Evolutionary conservation across 257 asterid genomes (phyloP).

Genomic region (Salvia splendens): DNA sequence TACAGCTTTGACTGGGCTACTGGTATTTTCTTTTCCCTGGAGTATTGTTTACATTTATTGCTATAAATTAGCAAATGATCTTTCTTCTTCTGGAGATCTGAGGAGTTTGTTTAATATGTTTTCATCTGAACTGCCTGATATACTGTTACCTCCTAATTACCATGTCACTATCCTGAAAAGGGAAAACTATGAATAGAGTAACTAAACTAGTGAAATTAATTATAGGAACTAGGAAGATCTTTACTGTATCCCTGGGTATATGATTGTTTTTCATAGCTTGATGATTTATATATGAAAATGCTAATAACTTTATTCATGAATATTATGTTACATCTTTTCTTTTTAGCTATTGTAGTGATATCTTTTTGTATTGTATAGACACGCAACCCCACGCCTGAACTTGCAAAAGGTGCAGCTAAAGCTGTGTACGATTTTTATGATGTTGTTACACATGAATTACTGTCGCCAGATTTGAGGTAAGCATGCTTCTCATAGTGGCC

Average conservation of each 20-base stretch:
- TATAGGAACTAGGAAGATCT: neutral
- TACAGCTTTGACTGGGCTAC: slow-evolving; percentile 93
- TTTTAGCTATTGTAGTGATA: slow-evolving; percentile 30
- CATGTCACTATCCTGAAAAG: neutral
- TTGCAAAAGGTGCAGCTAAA: slow-evolving; percentile 89
- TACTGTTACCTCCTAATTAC: slow-evolving; percentile 16
- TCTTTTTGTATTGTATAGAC: slow-evolving; percentile 48
- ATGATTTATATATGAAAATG: slow-evolving; percentile 25
- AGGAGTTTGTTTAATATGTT: slow-evolving; percentile 20
- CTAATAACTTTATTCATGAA: slow-evolving; percentile 16
- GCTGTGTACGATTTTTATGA: slow-evolving; percentile 89
- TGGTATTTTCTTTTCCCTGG: slow-evolving; percentile 53
- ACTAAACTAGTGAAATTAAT: neutral
- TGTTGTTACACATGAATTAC: slow-evolving; percentile 88
- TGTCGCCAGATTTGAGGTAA: slow-evolving; percentile 83
- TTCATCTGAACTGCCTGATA: slow-evolving; percentile 28
- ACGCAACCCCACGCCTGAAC: slow-evolving; percentile 78
- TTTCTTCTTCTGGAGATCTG: slow-evolving; percentile 18
- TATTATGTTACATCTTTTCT: slow-evolving; percentile 21
- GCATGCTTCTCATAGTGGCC: slow-evolving; percentile 25
- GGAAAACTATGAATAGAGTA: slow-evolving; percentile 6
- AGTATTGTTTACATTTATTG: slow-evolving; percentile 26
- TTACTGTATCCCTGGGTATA: slow-evolving; percentile 2
- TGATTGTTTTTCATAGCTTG: slow-evolving; percentile 14
- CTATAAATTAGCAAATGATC: slow-evolving; percentile 15